Conservation (phyloP, 2,329 filamentous ascomycete species). For the Fusarium pininemorale region DNA sequence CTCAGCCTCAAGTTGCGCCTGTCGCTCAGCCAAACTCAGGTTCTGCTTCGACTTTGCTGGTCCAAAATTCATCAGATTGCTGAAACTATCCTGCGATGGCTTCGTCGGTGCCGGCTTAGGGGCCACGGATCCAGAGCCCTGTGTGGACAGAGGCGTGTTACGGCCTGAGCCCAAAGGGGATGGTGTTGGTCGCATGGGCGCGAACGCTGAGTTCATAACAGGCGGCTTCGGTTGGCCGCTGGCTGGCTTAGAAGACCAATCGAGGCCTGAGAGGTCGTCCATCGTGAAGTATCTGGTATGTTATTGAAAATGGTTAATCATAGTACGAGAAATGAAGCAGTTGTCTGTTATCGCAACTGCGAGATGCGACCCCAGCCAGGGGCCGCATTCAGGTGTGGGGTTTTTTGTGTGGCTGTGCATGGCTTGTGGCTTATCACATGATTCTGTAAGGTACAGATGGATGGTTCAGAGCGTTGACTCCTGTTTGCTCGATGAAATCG, state of each 20-base stretch:
- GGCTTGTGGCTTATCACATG: conserved; percentile 30
- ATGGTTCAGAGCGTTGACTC: neutral
- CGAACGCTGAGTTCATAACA: conserved; percentile 57
- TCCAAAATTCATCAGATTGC: conserved; percentile 73
- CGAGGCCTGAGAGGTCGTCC: conserved; percentile 70
- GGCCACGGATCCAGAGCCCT: conserved; percentile 54
- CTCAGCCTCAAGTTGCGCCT: conserved; percentile 71
- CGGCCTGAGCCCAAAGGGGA: conserved; percentile 65
- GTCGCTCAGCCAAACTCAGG: conserved; percentile 80
- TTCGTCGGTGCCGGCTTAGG: conserved; percentile 59
- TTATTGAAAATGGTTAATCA: conserved; percentile 40
- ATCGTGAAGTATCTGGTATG: conserved; percentile 51
- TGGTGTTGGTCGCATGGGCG: conserved; percentile 63
- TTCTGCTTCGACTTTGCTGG: conserved; percentile 70
- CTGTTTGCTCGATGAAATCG: neutral
- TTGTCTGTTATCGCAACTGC: conserved; percentile 35
- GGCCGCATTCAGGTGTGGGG: conserved; percentile 40
- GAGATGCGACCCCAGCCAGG: conserved; percentile 33
- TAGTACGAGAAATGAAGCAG: conserved; percentile 30
- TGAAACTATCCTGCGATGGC: conserved; percentile 76
- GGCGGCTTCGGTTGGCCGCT: conserved; percentile 49
- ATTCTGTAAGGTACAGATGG: neutral
- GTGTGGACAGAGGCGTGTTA: conserved; percentile 64
- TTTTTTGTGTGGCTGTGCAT: conserved; percentile 32
- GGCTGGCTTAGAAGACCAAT: conserved; percentile 62